A percentile compares a stretch with the other conserved stretches of the same genome.
Evolutionary conservation across 306 rosid species (phyloP).

Genomic region (Lathyrus sativus): DNA sequence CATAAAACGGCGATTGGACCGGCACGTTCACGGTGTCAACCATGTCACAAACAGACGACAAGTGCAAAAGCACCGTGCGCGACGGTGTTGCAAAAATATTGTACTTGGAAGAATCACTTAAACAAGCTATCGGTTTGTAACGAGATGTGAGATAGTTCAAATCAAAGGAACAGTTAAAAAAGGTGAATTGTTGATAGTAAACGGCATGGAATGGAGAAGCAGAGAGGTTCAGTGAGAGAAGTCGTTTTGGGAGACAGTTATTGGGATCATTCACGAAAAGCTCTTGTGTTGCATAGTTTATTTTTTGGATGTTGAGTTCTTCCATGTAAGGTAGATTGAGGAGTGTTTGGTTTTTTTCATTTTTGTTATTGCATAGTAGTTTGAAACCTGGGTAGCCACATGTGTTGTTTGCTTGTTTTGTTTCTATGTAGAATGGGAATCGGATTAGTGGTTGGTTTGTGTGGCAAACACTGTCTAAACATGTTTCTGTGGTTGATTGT

Average conservation of each 20-base stretch:
- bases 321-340: constrained; percentile 54
- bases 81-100: constrained; percentile 63
- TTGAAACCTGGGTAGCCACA: constrained; percentile 71
- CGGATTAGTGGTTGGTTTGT: constrained; percentile 36
- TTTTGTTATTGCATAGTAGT: constrained; percentile 43
- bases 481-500: constrained; percentile 42
- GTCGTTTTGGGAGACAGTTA: constrained; percentile 59
- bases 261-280: constrained; percentile 70
- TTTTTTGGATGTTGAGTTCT: constrained; percentile 48
- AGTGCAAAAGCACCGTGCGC: not conserved
- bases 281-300: constrained; percentile 65
- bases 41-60: constrained; percentile 44
- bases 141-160: constrained; percentile 32
- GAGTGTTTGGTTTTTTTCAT: constrained; percentile 40
- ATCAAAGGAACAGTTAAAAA: constrained; percentile 67
- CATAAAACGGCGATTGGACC: constrained; percentile 41
- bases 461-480: constrained; percentile 47
- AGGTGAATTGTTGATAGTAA: constrained; percentile 47
- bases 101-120: constrained; percentile 42
- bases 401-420: constrained; percentile 22
- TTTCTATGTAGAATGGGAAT: constrained; percentile 63
- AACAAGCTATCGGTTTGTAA: constrained; percentile 58
- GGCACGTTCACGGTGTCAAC: constrained; percentile 53
- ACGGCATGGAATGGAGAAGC: constrained; percentile 53
- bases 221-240: constrained; percentile 57